Percentiles rank a stretch among this genome's conserved stretches.
Conservation (phyloP, 331 rosid species). For the Pyrus hybrid region DNA sequence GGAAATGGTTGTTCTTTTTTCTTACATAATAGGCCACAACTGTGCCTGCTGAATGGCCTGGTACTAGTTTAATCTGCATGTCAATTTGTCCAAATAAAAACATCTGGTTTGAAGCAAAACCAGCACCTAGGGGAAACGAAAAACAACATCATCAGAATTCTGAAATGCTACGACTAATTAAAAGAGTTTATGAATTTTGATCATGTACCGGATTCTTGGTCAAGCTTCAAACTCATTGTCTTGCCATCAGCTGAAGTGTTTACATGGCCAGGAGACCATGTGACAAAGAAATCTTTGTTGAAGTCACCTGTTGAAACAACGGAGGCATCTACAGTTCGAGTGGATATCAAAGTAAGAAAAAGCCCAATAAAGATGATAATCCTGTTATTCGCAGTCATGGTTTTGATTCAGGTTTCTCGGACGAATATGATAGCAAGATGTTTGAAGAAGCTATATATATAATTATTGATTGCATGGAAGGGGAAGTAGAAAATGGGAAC, state of each 20-base stretch:
- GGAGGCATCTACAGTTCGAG: slow-evolving; percentile 38
- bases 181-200: background rate
- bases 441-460: slow-evolving; percentile 20
- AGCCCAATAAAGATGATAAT: slow-evolving; percentile 26
- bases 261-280: slow-evolving; percentile 84
- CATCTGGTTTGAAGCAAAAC: slow-evolving; percentile 78
- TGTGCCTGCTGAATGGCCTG: slow-evolving; percentile 90
- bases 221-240: slow-evolving; percentile 63
- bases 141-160: slow-evolving; percentile 23
- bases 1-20: background rate
- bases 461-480: slow-evolving; percentile 24
- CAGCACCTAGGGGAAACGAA: slow-evolving; percentile 44
- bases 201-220: slow-evolving; percentile 67
- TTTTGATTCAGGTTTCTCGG: background rate
- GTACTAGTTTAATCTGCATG: slow-evolving; percentile 84
- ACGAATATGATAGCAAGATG: background rate
- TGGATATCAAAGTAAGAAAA: slow-evolving; percentile 16
- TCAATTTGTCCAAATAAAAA: slow-evolving; percentile 82
- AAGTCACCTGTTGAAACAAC: slow-evolving; percentile 76
- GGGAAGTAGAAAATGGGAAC: slow-evolving; percentile 7
- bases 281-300: slow-evolving; percentile 75
- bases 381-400: slow-evolving; percentile 33
- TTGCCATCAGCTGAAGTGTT: slow-evolving; percentile 69
- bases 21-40: slow-evolving; percentile 84
- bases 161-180: background rate